Evolutionary conservation across 2,329 filamentous ascomycete genomes (phyloP).

Genomic region (Diaporthe sp.): DNA sequence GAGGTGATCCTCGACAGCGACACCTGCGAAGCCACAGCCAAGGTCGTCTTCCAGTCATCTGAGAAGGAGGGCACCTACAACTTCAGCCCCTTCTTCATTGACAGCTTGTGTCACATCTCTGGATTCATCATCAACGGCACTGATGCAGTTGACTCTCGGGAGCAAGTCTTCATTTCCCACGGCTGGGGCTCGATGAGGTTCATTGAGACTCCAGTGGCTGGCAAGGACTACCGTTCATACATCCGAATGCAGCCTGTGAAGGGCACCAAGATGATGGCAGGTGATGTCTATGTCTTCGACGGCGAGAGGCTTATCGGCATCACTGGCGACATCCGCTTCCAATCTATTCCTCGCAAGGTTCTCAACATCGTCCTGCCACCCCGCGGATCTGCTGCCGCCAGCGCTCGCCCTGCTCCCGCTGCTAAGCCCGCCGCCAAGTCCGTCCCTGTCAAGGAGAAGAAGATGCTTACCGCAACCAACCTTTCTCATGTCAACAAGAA

Average conservation of each 20-base stretch:
- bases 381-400: conserved; percentile 56
- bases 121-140: conserved; percentile 73
- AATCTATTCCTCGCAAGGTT: conserved; percentile 74
- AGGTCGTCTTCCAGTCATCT: conserved; percentile 60
- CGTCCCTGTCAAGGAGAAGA: conserved; percentile 54
- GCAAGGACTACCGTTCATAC: conserved; percentile 67
- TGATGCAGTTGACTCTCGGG: conserved; percentile 66
- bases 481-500: conserved; percentile 64
- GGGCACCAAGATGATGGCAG: conserved; percentile 64
- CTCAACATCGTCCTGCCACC: conserved; percentile 77
- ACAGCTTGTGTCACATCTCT: conserved; percentile 69
- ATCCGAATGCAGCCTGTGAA: conserved; percentile 69
- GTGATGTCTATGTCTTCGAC: conserved; percentile 68
- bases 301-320: conserved; percentile 63
- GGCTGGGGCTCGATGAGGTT: conserved; percentile 69
- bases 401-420: conserved; percentile 47
- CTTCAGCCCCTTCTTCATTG: conserved; percentile 70
- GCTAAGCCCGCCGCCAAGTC: conserved; percentile 45
- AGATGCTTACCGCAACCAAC: conserved; percentile 60
- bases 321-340: conserved; percentile 72
- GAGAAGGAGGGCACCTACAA: conserved; percentile 65
- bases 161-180: conserved; percentile 70
- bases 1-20: conserved; percentile 67
- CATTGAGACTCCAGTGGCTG: conserved; percentile 57
- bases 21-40: conserved; percentile 57